Percentiles rank a stretch among this genome's conserved stretches.
Evolutionary conservation across 2,329 filamentous ascomycete genomes (phyloP).

Genomic region (Ceratocystiopsis brevicomis): DNA sequence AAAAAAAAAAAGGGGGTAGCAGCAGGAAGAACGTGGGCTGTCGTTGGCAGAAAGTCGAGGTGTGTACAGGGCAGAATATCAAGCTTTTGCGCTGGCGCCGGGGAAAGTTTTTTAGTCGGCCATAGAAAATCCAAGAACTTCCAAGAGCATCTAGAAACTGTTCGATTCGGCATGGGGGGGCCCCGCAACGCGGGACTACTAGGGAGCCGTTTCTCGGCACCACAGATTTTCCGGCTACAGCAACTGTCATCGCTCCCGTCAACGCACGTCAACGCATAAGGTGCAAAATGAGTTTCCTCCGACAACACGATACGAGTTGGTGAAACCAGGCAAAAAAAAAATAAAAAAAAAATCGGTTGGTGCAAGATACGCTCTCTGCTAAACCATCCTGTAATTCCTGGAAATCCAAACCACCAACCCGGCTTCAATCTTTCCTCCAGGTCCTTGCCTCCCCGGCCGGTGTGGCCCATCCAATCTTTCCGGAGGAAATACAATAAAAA

Average conservation of each 20-base stretch:
- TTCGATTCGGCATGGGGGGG: not conserved
- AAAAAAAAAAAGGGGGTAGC: not conserved
- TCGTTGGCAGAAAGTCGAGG: too few relatives aligned
- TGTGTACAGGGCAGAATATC: not conserved
- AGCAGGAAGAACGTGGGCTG: not conserved
- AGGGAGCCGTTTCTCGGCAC: not conserved
- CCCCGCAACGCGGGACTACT: not conserved
- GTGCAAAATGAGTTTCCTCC: too few relatives aligned
- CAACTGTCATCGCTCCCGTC: not conserved
- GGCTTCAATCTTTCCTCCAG: too few relatives aligned
- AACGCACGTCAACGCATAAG: too few relatives aligned
- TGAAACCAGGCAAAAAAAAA: too few relatives aligned
- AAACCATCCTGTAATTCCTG: too few relatives aligned
- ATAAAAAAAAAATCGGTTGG: too few relatives aligned
- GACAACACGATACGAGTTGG: too few relatives aligned
- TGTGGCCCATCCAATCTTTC: too few relatives aligned
- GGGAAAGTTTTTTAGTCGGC: conserved; percentile 6
- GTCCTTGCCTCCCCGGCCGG: too few relatives aligned
- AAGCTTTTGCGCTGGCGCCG: conserved; percentile 4
- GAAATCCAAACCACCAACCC: not conserved
- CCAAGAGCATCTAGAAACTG: conserved; percentile 17
- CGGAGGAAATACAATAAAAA: not conserved
- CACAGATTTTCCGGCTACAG: conserved; percentile 10
- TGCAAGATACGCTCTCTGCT: too few relatives aligned
- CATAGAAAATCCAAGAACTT: conserved; percentile 14